Base-by-base conservation (phyloP, 1,139 yeast species). In the Hanseniaspora sp. region DNA sequence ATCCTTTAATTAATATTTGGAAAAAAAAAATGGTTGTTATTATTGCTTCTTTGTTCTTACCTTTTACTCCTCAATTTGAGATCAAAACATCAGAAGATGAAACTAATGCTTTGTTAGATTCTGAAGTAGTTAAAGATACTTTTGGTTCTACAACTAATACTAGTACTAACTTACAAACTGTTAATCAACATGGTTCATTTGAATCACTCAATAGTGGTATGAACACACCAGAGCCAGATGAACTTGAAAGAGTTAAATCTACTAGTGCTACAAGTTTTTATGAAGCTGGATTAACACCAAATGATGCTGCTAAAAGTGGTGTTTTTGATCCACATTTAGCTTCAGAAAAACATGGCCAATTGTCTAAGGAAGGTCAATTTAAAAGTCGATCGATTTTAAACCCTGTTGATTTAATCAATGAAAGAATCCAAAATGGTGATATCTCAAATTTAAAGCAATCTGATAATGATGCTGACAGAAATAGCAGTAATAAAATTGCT, bases 41-140 rank as follows among this genome's bases (percentile, higher is more conserved):
- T 35, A 61, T 67, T 29, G 69, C 68, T 13, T 62, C 69, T 13
- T 56, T 67, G 48, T 66, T 65, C 55, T 58, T 67, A 41, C 69
- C 69, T 3, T 59, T 65, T 52, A 65, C 64, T 53, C 69, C 69
- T 12, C 67, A 66, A 53, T 67, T 67, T 53, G 68, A 65, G 52
- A 56, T 65, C 18, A 60, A 60, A 30, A 59, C 61, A 6, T 56
- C 62, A 23, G 60, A 59, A 23, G 59, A 57, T 7, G 64, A 62
- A 42, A 56, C 62, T 17, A 62, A 61, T 23, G 63, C 58, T 18
- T 53, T 64, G 42, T 62, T 59, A 4, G 67, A 64, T 34, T 58
- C 64, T 33, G 55, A 58, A 29, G 52, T 57, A 18, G 53, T 58
- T n/a, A 59, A 58, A 38, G 52, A 56, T n/a, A 54, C 57, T 4